Base-by-base conservation (phyloP, 139 green algal species). In the Zygnema circumcarinatum region DNA sequence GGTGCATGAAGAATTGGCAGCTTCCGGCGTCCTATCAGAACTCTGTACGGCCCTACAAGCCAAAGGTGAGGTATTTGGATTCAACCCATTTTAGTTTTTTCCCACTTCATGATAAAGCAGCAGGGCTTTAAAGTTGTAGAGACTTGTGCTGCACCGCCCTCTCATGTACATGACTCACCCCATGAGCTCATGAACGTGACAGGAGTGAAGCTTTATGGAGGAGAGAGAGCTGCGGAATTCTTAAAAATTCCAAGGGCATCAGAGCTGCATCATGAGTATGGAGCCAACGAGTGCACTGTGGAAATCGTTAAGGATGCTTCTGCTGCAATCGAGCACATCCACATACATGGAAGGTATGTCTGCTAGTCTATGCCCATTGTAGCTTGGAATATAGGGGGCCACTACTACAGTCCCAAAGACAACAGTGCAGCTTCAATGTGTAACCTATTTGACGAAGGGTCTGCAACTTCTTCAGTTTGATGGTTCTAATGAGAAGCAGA, bases 311-410 rank as follows among this genome's bases (percentile, higher is more conserved):
- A 87, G 35, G 81, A 82, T 52, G 91, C 97, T 93, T 87, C 94
- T 2, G 93, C 93, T 42, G 96, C 96, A 22, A 96, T 99, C 25
- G 94, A 98, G 78, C 93, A 98, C 92, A 97, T 99, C 68, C 96
- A 99, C 91, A 76, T 83, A 3, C 88, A 97, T 89, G 96, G 96
- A 81, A 95, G 89, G 82, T 84, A 21, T 31, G 35, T 21, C 39
- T 85, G 35, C 38, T 74, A 52, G 35, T 35, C 38, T 25, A 32
- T 88, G 72, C 1, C 35, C 82, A 35, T 32, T 35, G 29, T n/a
- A n/a, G n/a, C n/a, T n/a, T n/a, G n/a, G n/a, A n/a, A n/a, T n/a
- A n/a, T n/a, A n/a, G n/a, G n/a, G n/a, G n/a, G n/a, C n/a, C n/a
- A n/a, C n/a, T n/a, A n/a, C n/a, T n/a, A n/a, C n/a, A n/a, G n/a